Evolutionary conservation across 768 basidiomycete genomes (phyloP), one percentile per base, ranked within the genome.

Genomic region (Tylopilus cervinicoccineus): DNA sequence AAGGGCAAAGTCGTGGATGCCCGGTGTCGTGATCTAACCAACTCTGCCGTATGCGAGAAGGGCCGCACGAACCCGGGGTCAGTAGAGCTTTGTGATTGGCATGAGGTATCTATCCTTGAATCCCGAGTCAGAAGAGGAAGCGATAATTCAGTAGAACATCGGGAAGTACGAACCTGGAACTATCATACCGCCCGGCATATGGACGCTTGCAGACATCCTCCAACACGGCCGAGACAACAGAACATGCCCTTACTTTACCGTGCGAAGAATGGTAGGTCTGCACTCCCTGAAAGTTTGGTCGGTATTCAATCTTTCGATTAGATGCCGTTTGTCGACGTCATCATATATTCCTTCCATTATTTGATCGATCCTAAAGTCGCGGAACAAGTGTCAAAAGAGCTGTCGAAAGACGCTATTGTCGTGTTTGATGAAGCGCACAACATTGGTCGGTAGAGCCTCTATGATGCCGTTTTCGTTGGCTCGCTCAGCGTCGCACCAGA

Each of bases 401-500:
- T 99, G 71, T 90, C 88, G 8, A 98, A 97, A 61, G 96, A 99
- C 65, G 87, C 93, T 26, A 99, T 99, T 45, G 93, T 99, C 32
- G 96, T 99, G 2, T 99, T 99, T 61, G 96, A 99, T 61, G 96
- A 99, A 64, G 96, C 96, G 14, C 96, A 99, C 69, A 99, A 99
- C 65, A 99, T 99, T 43, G 94, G 94, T 93, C 57, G 48, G 76
- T 55, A 23, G 42, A 45, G 32, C 32, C 46, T 28, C 45, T n/a
- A n/a, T 43, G 28, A 33, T 19, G 22, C 29, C 22, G 11, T 12
- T 20, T 38, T 14, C 36, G 37, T 3, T 27, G 41, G 20, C 34
- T 45, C 29, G 36, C 50, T 46, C 13, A 60, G 36, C 19, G 36
- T 12, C 47, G 28, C 22, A 20, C 27, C 22, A 86, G 95, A 99